Base-by-base conservation (phyloP, 2,329 filamentous ascomycete species). In the Tricladium varicosporioides region DNA sequence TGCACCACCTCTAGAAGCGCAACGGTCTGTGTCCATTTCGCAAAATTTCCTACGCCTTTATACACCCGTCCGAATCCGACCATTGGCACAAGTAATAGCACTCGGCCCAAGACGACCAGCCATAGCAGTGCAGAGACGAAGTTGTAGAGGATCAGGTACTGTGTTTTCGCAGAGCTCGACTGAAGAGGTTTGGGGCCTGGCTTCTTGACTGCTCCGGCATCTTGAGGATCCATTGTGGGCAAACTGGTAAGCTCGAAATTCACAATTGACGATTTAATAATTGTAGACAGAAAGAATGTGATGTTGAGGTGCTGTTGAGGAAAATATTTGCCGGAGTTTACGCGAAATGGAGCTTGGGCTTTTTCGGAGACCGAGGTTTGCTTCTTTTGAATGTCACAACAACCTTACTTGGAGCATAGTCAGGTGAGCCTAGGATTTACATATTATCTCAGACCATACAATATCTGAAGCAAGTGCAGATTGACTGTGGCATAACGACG, bases 91-190 rank as follows among this genome's bases (percentile, higher is more conserved):
- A 85, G 74, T 27, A 73, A 63, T 22, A 86, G 67, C 2, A 89
- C 86, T 59, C 89, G 84, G 54, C 83, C 81, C 43, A 97, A 83
- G 53, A 97, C 86, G 15, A 84, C 82, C 43, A 82, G 75, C 94
- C 94, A 99, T 53, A 93, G 82, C 18, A 85, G 71, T 59, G 91
- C 84, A 53, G 87, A 95, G 63, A 87, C 70, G 67, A 85, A 80
- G 75, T 97, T 97, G 82, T 97, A 99, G 66, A 86, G 76, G 69
- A 92, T 80, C 53, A 97, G 84, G 76, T 97, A 96, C 69, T 75
- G 77, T 55, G 76, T 80, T 72, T 84, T 86, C 60, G 78, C 67
- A 59, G 76, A 75, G 53, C 75, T 76, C 33, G 68, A 70, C 18
- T 54, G 65, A 7, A 69, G 62, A 7, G 67, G 63, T 54, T 69